These are phyloP conservation scores for Misopates orontium DNA, from an alignment of 257 asterid genomes.

Conservation along the genomic window DNA sequence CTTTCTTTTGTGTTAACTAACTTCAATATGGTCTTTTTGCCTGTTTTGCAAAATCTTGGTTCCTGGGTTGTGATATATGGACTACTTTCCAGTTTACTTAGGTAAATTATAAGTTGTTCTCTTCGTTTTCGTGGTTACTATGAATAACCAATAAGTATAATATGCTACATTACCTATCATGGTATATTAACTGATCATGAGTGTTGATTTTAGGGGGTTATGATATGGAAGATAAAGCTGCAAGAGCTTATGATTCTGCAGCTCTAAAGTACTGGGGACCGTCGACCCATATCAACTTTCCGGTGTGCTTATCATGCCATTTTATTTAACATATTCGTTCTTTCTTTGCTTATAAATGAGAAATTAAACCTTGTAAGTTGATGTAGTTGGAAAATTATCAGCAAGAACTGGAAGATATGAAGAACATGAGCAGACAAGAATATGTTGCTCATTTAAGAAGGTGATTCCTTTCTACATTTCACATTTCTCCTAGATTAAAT, in stretches of 20 bases:
- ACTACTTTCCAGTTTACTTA: slow-evolving; percentile 64
- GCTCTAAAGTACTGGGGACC: slow-evolving; percentile 99
- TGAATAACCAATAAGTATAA: slow-evolving; percentile 6
- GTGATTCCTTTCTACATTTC: slow-evolving; percentile 28
- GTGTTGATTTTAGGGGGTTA: slow-evolving; percentile 69
- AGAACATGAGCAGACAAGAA: slow-evolving; percentile 93
- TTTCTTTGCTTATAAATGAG: background rate
- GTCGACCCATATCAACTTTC: slow-evolving; percentile 89
- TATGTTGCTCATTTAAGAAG: slow-evolving; percentile 94
- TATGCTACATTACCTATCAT: background rate
- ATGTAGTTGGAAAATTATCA: slow-evolving; percentile 81
- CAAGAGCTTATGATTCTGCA: slow-evolving; percentile 94
- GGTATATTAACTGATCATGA: slow-evolving; percentile 6
- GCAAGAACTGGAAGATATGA: slow-evolving; percentile 81
- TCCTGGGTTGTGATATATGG: slow-evolving; percentile 31
- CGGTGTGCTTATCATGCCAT: slow-evolving; percentile 35
- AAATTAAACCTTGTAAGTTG: background rate
- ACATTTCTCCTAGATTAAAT: background rate
- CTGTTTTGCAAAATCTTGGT: slow-evolving; percentile 25
- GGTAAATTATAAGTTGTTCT: slow-evolving; percentile 39
- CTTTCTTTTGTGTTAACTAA: slow-evolving; percentile 17
- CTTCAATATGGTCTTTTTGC: background rate
- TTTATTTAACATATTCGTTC: background rate
- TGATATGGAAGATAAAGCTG: slow-evolving; percentile 98
- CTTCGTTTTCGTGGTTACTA: background rate